Conservation (phyloP, 257 asterid genomes). For the Lycium ferocissimum region DNA sequence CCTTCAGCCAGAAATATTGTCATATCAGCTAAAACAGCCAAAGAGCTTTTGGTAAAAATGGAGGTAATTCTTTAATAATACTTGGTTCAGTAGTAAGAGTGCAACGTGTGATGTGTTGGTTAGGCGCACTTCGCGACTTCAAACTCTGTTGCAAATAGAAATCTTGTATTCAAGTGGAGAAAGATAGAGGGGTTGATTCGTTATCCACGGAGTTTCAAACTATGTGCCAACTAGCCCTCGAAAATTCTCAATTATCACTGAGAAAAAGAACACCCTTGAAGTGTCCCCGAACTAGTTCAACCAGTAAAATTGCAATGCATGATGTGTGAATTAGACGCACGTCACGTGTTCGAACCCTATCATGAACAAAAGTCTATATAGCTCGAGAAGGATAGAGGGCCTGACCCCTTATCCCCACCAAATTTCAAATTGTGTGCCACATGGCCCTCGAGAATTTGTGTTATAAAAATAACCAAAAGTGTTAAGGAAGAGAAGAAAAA, state of each 20-base stretch:
- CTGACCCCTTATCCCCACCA: no score
- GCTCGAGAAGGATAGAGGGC: no score
- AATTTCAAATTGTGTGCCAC: no score
- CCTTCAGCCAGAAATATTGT: slow-evolving; percentile 59
- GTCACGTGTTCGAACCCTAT: no score
- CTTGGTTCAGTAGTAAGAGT: not conserved
- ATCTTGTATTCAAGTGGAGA: not conserved
- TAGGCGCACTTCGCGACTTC: rapidly evolving
- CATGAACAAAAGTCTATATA: no score
- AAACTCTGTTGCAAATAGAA: not conserved
- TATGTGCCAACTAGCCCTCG: rapidly evolving
- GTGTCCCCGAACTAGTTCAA: not conserved
- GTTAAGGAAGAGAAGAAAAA: slow-evolving; percentile 1
- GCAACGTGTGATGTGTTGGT: rapidly evolving
- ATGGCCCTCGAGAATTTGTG: no score
- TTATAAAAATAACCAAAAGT: no score
- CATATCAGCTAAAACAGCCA: slow-evolving; percentile 55
- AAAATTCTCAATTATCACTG: not conserved
- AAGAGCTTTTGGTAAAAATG: slow-evolving; percentile 61
- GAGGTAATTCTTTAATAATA: slow-evolving; percentile 45
- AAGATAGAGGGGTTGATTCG: not conserved
- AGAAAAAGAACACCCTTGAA: not conserved
- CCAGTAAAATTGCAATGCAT: not conserved
- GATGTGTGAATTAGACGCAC: not conserved
- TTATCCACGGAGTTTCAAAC: not conserved